phyloP scores from a whole-genome alignment of 2,329 filamentous ascomycete species.

The Arthrobotrys sinensis region DNA sequence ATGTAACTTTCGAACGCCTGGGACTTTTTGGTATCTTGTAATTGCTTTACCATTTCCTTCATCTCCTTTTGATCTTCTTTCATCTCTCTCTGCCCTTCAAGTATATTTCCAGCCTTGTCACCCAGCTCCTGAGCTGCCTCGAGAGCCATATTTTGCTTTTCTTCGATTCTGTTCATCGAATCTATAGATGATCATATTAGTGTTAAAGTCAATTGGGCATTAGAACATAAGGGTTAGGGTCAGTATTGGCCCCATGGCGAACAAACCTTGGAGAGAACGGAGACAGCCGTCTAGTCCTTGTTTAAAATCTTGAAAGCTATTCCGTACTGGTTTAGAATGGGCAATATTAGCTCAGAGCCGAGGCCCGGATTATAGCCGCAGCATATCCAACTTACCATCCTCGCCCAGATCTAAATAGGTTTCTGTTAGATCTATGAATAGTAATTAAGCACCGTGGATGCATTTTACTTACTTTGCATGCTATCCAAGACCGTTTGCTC shows the following conservation, averaged over 20 bases:
- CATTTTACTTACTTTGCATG: slow-evolving; percentile 1
- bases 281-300: not conserved
- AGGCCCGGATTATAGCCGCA: not conserved
- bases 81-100: too few species aligned
- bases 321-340: not conserved
- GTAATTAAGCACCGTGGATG: not conserved
- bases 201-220: not conserved
- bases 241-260: not conserved
- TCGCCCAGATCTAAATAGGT: not conserved
- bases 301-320: not conserved
- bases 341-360: not conserved
- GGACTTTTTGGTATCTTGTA: not conserved
- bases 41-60: not conserved
- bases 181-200: not conserved
- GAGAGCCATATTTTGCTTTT: not conserved
- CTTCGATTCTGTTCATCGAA: slow-evolving; percentile 4
- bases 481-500: slow-evolving; percentile 2
- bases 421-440: not conserved
- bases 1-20: slow-evolving; percentile 24
- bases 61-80: not conserved
- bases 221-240: not conserved
- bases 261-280: not conserved
- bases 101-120: too few species aligned
- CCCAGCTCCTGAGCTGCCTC: not conserved
- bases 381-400: not conserved